A percentile compares a stretch with the other conserved stretches of the same genome.
Conservation (phyloP, 139 green algal genomes). For the Dunaliella primolecta region DNA sequence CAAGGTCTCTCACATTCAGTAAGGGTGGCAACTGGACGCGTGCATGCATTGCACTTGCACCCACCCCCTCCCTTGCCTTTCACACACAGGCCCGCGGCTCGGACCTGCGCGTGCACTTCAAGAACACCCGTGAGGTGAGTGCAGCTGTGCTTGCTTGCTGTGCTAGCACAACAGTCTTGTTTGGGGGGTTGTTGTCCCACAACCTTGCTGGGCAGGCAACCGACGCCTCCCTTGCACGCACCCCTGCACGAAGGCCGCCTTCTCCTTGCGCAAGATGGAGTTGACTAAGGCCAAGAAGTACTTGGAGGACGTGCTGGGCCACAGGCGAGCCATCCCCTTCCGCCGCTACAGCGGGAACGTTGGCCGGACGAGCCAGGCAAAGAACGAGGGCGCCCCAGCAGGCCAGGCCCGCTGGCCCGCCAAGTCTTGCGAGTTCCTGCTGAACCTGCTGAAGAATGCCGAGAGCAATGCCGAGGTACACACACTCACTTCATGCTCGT, state of each 20-base stretch:
- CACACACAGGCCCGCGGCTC: constrained; percentile 73
- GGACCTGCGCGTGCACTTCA: constrained; percentile 94
- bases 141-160: neutral
- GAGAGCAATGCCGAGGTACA: constrained; percentile 95
- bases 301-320: constrained; percentile 90
- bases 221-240: too few species aligned
- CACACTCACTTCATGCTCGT: neutral
- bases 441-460: constrained; percentile 97
- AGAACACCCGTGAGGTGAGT: constrained; percentile 90
- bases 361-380: constrained; percentile 77
- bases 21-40: too few species aligned
- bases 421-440: constrained; percentile 92
- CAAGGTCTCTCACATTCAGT: too few species aligned
- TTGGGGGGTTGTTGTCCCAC: too few species aligned
- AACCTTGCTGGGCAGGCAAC: too few species aligned
- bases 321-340: constrained; percentile 95
- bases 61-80: too few species aligned
- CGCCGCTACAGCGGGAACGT: constrained; percentile 89
- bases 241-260: constrained; percentile 59
- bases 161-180: too few species aligned
- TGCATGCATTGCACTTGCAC: neutral
- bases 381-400: constrained; percentile 77
- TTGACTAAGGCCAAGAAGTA: constrained; percentile 93
- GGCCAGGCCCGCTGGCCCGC: constrained; percentile 94
- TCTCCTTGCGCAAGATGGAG: constrained; percentile 79